Base-by-base conservation (phyloP, 202 grass and related monocot genomes). In the Eragrostis tef region DNA sequence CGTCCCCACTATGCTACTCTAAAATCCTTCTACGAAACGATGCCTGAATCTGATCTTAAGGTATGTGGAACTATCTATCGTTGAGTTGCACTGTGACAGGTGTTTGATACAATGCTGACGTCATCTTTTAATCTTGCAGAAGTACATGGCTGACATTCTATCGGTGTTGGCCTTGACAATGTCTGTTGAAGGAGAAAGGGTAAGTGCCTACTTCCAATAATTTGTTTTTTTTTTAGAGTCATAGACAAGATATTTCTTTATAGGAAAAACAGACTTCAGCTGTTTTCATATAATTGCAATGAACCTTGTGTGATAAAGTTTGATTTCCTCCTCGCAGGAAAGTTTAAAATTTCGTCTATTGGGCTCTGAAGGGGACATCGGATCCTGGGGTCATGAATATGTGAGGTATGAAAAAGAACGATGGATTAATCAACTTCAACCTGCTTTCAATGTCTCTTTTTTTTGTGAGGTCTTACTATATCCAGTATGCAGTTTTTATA, bases 381-480 rank as follows among this genome's bases (percentile, higher is more conserved):
- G 97, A 43, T 96, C 91, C 21, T 99, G 97, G 97, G 97, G 93
- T 62, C 97, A 99, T 82, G 97, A 99, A 70, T 99, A 99, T 67
- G 97, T 96, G 9, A 94, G 97, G 97, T 99, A 90, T 76, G 57
- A 19, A 70, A 47, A 52, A 19, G 11, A 52, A 31, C 2, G 6
- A 47, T 70, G 11, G 15, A 54, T 53, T 70, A 22, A 52, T 46
- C 22, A 52, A n/a, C n/a, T 22, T 65, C 16, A 36, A 26, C 9
- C 21, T 61, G 4, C 11, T 68, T 50, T 2, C 0, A 10, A 43
- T 43, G 12, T 12, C 3, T n/a, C n/a, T 58, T 24, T 6, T 16
- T 11, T 54, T 51, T 54, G 27, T 11, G 0, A 15, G n/a, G 12
- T 17, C 53, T 44, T 22, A 43, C 15, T 3, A 39, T 59, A 20